phyloP scores from a whole-genome alignment of 495 filamentous ascomycete species.

The Hyaloscypha finlandica region DNA sequence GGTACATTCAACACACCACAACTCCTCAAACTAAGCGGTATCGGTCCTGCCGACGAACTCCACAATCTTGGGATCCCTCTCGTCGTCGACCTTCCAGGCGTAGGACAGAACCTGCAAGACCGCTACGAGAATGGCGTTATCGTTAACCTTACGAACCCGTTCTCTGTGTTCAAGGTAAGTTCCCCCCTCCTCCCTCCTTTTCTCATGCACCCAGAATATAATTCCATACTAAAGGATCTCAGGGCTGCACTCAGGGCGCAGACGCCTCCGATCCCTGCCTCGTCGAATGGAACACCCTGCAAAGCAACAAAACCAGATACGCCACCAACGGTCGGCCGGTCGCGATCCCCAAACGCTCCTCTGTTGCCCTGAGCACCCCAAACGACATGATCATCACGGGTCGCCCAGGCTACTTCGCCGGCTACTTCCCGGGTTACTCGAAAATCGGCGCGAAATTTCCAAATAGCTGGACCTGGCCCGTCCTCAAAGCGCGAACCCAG shows the following conservation, averaged over 20 bases:
- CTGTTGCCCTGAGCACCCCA: conserved; percentile 37
- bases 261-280: conserved; percentile 51
- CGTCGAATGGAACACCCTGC: conserved; percentile 42
- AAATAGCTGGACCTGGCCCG: not conserved
- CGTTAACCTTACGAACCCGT: conserved; percentile 44
- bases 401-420: conserved; percentile 53
- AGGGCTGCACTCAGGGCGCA: conserved; percentile 50
- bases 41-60: conserved; percentile 57
- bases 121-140: conserved; percentile 57
- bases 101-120: conserved; percentile 67
- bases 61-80: conserved; percentile 50
- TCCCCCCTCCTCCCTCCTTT: too few relatives aligned
- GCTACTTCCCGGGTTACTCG: conserved; percentile 48
- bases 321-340: conserved; percentile 49
- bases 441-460: not conserved
- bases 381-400: conserved; percentile 56
- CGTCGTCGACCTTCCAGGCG: conserved; percentile 56
- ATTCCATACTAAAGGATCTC: not conserved
- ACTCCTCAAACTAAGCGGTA: conserved; percentile 66
- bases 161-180: not conserved
- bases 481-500: conserved; percentile 52
- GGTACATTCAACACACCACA: conserved; percentile 64
- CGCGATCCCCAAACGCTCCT: conserved; percentile 49
- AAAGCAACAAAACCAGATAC: conserved; percentile 37
- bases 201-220: too few relatives aligned